Conservation (phyloP, 768 basidiomycete species). For the Rhodosporidiobolus odoratus region DNA sequence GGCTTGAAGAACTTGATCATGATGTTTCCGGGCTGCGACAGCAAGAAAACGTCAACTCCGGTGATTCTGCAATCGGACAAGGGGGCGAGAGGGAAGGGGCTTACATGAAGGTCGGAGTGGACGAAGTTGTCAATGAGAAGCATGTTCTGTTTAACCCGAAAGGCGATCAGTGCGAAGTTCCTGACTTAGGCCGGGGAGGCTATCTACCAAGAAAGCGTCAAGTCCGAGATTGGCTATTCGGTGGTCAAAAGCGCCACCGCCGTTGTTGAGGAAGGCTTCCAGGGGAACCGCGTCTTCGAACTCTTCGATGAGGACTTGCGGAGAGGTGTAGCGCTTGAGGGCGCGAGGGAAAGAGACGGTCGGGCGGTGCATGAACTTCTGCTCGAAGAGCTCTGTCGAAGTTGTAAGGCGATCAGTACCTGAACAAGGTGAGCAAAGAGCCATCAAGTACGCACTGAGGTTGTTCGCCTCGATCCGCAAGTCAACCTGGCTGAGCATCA, state of each 20-base stretch:
- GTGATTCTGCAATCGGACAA: too few relatives aligned
- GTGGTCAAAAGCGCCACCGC: constrained; percentile 85
- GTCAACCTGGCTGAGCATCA: constrained; percentile 96
- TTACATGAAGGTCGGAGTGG: constrained; percentile 55
- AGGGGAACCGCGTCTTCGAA: constrained; percentile 86
- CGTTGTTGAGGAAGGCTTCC: constrained; percentile 77
- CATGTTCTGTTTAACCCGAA: constrained; percentile 72
- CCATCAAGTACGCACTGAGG: constrained; percentile 46
- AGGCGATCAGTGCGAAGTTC: neutral
- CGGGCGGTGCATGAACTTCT: constrained; percentile 68
- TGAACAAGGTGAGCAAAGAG: neutral
- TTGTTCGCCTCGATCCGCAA: constrained; percentile 85
- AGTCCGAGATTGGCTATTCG: constrained; percentile 85
- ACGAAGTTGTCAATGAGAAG: constrained; percentile 95
- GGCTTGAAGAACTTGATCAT: constrained; percentile 93
- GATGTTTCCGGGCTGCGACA: constrained; percentile 66
- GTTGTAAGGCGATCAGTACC: neutral
- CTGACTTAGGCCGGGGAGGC: too few relatives aligned
- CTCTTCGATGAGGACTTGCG: constrained; percentile 82
- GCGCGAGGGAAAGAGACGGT: constrained; percentile 88
- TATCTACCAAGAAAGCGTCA: constrained; percentile 82
- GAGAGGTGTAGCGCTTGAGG: constrained; percentile 69
- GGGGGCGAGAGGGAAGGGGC: neutral
- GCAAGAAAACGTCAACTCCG: neutral
- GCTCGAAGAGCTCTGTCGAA: constrained; percentile 60